Evolutionary conservation across 208 protist species (phyloP).

Genomic region (Naegleria lovaniensis): DNA sequence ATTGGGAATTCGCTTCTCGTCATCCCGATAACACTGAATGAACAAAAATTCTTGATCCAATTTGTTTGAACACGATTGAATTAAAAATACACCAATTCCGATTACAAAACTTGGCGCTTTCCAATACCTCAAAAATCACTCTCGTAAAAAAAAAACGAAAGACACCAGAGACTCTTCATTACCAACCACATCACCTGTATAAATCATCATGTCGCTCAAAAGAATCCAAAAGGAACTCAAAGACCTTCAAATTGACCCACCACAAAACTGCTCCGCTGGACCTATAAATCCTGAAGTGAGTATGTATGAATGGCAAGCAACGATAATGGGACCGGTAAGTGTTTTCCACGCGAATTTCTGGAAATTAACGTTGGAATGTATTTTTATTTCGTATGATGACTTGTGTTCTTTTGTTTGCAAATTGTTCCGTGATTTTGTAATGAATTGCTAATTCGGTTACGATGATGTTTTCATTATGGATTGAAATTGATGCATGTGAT

Average conservation of each 20-base stretch:
- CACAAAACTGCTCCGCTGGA: slow-evolving; percentile 86
- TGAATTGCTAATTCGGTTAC: no score
- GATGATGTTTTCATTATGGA: no score
- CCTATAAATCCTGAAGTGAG: slow-evolving; percentile 76
- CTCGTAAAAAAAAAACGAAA: neutral
- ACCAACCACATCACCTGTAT: neutral
- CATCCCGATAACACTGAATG: no score
- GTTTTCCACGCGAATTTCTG: slow-evolving; percentile 28
- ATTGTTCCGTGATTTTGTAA: no score
- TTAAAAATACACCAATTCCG: neutral
- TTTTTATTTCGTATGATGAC: no score
- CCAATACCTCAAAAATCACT: neutral
- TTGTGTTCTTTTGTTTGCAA: no score
- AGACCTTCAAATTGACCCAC: slow-evolving; percentile 87
- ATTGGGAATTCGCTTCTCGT: no score
- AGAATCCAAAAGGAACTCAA: slow-evolving; percentile 89
- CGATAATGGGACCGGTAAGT: slow-evolving; percentile 80
- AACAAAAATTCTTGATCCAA: no score
- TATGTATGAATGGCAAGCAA: slow-evolving; percentile 92
- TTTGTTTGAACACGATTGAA: no score
- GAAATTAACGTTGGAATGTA: no score
- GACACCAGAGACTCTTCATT: neutral
- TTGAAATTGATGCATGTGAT: no score
- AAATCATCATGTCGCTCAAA: slow-evolving; percentile 74
- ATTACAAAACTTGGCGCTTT: neutral